phyloP scores from a whole-genome alignment of 306 rosid species.

The Amphicarpaea edgeworthii region DNA sequence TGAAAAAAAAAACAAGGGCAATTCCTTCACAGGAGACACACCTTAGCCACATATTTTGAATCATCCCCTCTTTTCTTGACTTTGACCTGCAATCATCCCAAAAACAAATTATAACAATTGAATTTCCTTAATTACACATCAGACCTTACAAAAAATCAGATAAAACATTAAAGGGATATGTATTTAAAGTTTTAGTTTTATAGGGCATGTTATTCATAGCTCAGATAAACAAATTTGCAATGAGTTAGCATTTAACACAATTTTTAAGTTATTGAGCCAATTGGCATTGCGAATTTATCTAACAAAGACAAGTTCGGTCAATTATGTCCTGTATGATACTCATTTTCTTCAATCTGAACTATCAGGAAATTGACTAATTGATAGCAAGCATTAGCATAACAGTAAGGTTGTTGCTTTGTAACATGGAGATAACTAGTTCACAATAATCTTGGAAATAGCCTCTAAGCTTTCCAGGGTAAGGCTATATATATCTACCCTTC shows the following conservation, averaged over 20 bases:
- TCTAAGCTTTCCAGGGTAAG: neutral
- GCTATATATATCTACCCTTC: neutral
- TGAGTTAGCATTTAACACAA: conserved; percentile 3
- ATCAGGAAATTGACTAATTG: neutral
- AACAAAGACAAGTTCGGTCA: conserved; percentile 8
- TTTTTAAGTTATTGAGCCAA: conserved; percentile 12
- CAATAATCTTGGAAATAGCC: neutral
- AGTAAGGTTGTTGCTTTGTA: neutral
- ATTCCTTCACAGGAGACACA: conserved; percentile 49
- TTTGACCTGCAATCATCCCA: conserved; percentile 74
- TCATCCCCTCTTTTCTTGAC: conserved; percentile 98
- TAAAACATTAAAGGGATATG: conserved; percentile 31
- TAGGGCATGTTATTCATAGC: conserved; percentile 14
- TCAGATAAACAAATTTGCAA: conserved; percentile 16
- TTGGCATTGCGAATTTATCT: neutral
- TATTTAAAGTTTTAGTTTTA: conserved; percentile 25
- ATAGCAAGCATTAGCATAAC: neutral
- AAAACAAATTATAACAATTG: conserved; percentile 24
- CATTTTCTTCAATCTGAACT: conserved; percentile 27
- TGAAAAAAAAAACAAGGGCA: conserved; percentile 3
- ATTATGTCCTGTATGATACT: conserved; percentile 21
- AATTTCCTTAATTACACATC: conserved; percentile 14
- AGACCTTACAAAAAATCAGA: conserved; percentile 22
- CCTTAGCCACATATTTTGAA: conserved; percentile 97
- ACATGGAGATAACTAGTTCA: neutral